Conservation (phyloP, 2,329 filamentous ascomycete species). For the Lomentospora prolificans region DNA sequence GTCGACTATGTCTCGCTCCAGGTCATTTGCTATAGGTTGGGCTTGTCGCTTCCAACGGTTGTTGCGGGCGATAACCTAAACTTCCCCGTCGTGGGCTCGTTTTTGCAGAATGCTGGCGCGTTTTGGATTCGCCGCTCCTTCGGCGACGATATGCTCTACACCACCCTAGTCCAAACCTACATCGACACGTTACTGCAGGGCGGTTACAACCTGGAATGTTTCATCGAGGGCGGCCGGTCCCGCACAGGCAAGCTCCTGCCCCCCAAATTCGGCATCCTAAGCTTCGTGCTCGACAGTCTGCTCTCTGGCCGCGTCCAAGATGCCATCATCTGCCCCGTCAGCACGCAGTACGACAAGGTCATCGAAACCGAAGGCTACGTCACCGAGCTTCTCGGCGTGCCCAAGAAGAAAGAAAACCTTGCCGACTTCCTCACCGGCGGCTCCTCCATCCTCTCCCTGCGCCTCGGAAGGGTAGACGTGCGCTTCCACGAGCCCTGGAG, state of each 20-base stretch:
- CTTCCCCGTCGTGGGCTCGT: conserved; percentile 79
- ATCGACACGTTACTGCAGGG: conserved; percentile 85
- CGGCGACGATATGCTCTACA: conserved; percentile 83
- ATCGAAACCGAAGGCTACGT: conserved; percentile 98
- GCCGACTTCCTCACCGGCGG: conserved; percentile 76
- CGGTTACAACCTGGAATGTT: conserved; percentile 93
- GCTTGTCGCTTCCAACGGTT: conserved; percentile 79
- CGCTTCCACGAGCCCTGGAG: conserved; percentile 97
- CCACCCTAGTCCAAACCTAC: conserved; percentile 88
- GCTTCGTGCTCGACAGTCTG: conserved; percentile 83
- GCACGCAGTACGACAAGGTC: conserved; percentile 97
- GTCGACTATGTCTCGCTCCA: conserved; percentile 95
- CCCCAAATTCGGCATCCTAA: conserved; percentile 91
- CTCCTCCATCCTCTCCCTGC: conserved; percentile 79
- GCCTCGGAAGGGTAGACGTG: conserved; percentile 85
- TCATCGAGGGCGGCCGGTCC: conserved; percentile 90
- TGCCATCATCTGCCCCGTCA: conserved; percentile 88
- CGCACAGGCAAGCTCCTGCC: conserved; percentile 87
- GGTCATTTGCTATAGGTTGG: conserved; percentile 88
- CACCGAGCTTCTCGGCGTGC: conserved; percentile 82
- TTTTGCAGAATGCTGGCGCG: conserved; percentile 89
- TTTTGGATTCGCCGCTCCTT: conserved; percentile 96
- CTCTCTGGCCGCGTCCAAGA: conserved; percentile 82
- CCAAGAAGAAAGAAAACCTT: conserved; percentile 92
- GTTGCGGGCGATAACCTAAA: conserved; percentile 96